A percentile compares a stretch with the other conserved stretches of the same genome.
These are phyloP conservation scores for Aspergillus diversus DNA, from an alignment of 495 filamentous ascomycete genomes.

Conservation along the genomic window DNA sequence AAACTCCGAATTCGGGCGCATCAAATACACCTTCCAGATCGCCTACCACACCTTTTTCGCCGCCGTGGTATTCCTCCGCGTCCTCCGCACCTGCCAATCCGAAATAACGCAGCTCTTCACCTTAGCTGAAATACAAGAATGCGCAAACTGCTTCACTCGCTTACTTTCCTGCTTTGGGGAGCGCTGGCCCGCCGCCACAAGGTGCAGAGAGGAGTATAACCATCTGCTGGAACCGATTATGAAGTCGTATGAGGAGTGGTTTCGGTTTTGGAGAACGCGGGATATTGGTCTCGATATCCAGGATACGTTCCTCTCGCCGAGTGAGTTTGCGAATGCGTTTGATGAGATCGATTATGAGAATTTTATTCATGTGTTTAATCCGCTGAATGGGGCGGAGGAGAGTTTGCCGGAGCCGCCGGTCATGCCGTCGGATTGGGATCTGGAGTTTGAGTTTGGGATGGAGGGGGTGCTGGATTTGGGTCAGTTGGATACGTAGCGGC, in stretches of 20 bases:
- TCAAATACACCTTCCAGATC: conserved; percentile 12
- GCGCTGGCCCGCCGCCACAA: conserved; percentile 2
- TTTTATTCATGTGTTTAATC: conserved; percentile 7
- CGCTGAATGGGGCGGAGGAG: not conserved
- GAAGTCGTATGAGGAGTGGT: conserved; percentile 1
- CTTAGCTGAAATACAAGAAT: not conserved
- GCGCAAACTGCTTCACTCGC: not conserved
- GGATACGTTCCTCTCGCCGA: not conserved
- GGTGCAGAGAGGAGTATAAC: conserved; percentile 6
- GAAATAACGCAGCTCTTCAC: conserved; percentile 3
- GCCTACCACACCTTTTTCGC: conserved; percentile 11
- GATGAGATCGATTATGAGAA: conserved; percentile 6
- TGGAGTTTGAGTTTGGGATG: conserved; percentile 10
- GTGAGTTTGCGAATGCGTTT: not conserved
- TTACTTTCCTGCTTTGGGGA: conserved; percentile 1
- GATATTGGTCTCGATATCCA: too few species aligned
- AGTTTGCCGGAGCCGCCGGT: not conserved
- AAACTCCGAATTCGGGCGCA: conserved; percentile 9
- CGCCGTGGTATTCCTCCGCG: conserved; percentile 1
- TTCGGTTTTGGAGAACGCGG: not conserved
- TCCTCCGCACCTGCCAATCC: conserved; percentile 2
- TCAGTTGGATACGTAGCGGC: not conserved
- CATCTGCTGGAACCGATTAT: conserved; percentile 7
- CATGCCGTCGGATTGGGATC: conserved; percentile 6
- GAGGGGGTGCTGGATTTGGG: not conserved